Base-by-base conservation (phyloP, 306 rosid genomes). In the Castanea sativa region DNA sequence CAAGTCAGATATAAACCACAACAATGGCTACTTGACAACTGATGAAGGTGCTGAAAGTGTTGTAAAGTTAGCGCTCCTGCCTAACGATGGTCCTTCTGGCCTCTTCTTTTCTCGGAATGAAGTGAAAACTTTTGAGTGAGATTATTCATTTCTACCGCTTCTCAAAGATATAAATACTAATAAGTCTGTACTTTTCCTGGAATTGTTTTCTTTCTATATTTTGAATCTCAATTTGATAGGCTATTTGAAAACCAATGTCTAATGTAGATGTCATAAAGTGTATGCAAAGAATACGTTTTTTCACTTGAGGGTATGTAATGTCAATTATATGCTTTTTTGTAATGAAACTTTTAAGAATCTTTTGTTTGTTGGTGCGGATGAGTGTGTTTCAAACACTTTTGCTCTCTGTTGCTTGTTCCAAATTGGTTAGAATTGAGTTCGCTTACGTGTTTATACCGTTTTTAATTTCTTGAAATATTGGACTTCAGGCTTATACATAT, bases 31-130 rank as follows among this genome's bases (percentile, higher is more conserved):
- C 8, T 12, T 79, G 2, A 41, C 73, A 1, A 45, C 33, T 13
- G 73, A 59, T 9, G 77, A 79, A 58, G 77, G 55, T 10, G 82
- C 77, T 2, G 35, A 12, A 71, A 15, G 74, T 49, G 32, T 4
- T 1, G 71, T 56, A 7, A 55, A 3, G 12, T 55, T 69, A 32
- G 81, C 55, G 0, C 3, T 55, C 43, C 15, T 56, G 7, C 25
- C 75, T 0, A 11, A 69, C 1, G 20, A 20, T 5, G 75, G 70
- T 25, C 69, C 81, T 56, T 13, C 77, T 27, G 72, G 81, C 51
- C 35, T 21, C 7, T 76, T 75, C 77, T 81, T 76, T 49, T 1
- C 0, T 68, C 16, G 1, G 1, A 1, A 10, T n/a, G 32, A 81
- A 70, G 68, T 75, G 5, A 13, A 72, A 43, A 20, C 21, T 57